Percentiles rank a stretch among this genome's conserved stretches.
phyloP scores from a whole-genome alignment of 805 yeast species.

The Starmerella kuoi region DNA sequence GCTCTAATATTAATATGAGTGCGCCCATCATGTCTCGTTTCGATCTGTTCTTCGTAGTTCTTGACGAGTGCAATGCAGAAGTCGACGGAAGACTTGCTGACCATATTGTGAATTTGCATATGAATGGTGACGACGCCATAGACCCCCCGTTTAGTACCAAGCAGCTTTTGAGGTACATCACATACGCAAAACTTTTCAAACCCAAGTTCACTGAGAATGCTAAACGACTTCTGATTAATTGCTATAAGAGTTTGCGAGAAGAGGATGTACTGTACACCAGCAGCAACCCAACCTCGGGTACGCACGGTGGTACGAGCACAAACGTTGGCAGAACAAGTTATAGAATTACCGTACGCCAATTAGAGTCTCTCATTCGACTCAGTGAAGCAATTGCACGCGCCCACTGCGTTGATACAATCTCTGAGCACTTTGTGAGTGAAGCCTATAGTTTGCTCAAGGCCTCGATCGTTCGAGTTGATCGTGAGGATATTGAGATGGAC shows the following conservation, averaged over 20 bases:
- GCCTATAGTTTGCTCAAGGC: slow-evolving; percentile 83
- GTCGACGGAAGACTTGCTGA: slow-evolving; percentile 81
- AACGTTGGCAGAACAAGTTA: slow-evolving; percentile 59
- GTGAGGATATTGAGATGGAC: slow-evolving; percentile 79
- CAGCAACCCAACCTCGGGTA: slow-evolving; percentile 10
- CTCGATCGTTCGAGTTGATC: slow-evolving; percentile 85
- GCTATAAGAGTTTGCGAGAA: slow-evolving; percentile 73
- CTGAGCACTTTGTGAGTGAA: slow-evolving; percentile 78
- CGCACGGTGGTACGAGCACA: slow-evolving; percentile 7
- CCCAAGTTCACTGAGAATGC: slow-evolving; percentile 79
- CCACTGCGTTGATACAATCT: slow-evolving; percentile 79
- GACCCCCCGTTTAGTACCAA: slow-evolving; percentile 81
- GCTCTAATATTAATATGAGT: slow-evolving; percentile 85
- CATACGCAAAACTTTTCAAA: slow-evolving; percentile 83
- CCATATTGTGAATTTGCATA: slow-evolving; percentile 86
- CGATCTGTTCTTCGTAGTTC: slow-evolving; percentile 83
- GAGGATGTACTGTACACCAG: slow-evolving; percentile 73
- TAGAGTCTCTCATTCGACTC: slow-evolving; percentile 62
- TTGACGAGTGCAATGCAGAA: slow-evolving; percentile 88
- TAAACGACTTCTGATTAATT: slow-evolving; percentile 57
- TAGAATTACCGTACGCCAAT: slow-evolving; percentile 91
- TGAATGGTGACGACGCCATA: slow-evolving; percentile 81
- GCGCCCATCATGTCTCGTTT: slow-evolving; percentile 99
- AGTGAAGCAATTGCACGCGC: slow-evolving; percentile 96
- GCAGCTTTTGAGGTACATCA: slow-evolving; percentile 75